Evolutionary conservation across 768 basidiomycete species (phyloP).

Genomic region (Naganishia randhawae): DNA sequence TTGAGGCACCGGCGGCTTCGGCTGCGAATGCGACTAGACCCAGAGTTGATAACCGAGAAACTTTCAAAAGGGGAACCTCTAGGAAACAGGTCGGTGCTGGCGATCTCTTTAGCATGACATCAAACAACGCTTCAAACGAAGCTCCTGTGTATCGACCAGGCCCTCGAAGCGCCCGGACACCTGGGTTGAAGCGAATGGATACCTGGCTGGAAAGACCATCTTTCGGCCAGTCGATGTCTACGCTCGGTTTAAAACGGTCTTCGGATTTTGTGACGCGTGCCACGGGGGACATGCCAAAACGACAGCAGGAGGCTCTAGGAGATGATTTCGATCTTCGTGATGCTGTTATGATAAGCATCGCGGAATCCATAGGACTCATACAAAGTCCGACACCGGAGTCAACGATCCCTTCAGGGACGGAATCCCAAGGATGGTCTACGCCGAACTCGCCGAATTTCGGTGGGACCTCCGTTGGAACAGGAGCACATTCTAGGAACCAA

Average conservation of each 20-base stretch:
- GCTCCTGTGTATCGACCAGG: conserved; percentile 45
- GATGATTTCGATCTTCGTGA: conserved; percentile 92
- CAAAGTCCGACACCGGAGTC: conserved; percentile 52
- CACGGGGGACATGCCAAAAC: neutral
- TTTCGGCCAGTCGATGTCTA: conserved; percentile 32
- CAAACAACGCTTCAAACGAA: conserved; percentile 31
- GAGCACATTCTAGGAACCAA: conserved; percentile 8
- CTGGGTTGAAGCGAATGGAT: conserved; percentile 46
- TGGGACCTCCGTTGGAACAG: conserved; percentile 26
- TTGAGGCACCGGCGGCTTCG: neutral
- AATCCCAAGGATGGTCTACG: conserved; percentile 44
- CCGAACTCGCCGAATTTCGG: conserved; percentile 45
- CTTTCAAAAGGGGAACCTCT: conserved; percentile 32
- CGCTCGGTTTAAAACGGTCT: conserved; percentile 4
- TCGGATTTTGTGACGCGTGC: neutral
- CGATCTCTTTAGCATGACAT: conserved; percentile 53
- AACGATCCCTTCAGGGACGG: conserved; percentile 35
- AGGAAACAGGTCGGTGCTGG: conserved; percentile 50
- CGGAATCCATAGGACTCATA: conserved; percentile 89
- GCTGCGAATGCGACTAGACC: neutral
- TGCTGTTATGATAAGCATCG: conserved; percentile 95
- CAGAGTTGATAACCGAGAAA: neutral
- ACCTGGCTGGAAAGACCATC: conserved; percentile 42
- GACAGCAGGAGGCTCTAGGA: conserved; percentile 17
- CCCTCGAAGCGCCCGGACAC: conserved; percentile 35